Conservation (phyloP, 805 yeast species). For the Starmerella gropengiesseri region DNA sequence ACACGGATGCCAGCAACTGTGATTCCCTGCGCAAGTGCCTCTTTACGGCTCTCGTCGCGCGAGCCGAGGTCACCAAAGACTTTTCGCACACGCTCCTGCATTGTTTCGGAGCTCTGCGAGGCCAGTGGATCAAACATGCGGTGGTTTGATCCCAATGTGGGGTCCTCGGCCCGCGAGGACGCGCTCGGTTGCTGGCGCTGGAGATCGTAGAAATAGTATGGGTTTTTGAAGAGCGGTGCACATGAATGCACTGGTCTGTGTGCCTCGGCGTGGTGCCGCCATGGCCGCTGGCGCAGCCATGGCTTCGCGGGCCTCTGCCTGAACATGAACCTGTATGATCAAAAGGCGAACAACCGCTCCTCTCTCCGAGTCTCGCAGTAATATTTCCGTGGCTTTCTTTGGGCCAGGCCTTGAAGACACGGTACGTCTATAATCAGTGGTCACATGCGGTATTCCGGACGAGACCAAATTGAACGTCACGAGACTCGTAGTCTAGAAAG, state of each 20-base stretch:
- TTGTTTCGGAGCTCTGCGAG: slow-evolving; percentile 15
- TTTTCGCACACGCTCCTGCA: slow-evolving; percentile 21
- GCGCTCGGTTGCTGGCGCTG: slow-evolving; percentile 13
- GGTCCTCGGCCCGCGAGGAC: slow-evolving; percentile 4
- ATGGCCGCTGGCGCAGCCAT: background rate
- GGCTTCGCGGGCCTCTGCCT: too few species aligned
- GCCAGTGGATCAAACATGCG: slow-evolving; percentile 21
- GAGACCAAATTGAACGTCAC: too few species aligned
- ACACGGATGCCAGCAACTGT: slow-evolving; percentile 57
- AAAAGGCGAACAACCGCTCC: too few species aligned
- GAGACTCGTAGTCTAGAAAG: too few species aligned
- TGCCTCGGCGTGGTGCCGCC: too few species aligned
- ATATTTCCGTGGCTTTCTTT: too few species aligned
- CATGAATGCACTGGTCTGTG: slow-evolving; percentile 13
- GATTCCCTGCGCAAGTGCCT: slow-evolving; percentile 29
- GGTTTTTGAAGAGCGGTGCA: slow-evolving; percentile 13
- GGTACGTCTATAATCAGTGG: too few species aligned
- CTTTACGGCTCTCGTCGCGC: slow-evolving; percentile 26
- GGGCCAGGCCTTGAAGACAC: too few species aligned
- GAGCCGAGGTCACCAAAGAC: slow-evolving; percentile 31
- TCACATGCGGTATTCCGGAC: too few species aligned
- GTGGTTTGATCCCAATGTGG: slow-evolving; percentile 4
- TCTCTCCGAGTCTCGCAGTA: too few species aligned
- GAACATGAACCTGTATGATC: too few species aligned
- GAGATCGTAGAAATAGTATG: slow-evolving; percentile 20